phyloP scores from a whole-genome alignment of 352 stramenopile species.

The Globisporangium paddicum region DNA sequence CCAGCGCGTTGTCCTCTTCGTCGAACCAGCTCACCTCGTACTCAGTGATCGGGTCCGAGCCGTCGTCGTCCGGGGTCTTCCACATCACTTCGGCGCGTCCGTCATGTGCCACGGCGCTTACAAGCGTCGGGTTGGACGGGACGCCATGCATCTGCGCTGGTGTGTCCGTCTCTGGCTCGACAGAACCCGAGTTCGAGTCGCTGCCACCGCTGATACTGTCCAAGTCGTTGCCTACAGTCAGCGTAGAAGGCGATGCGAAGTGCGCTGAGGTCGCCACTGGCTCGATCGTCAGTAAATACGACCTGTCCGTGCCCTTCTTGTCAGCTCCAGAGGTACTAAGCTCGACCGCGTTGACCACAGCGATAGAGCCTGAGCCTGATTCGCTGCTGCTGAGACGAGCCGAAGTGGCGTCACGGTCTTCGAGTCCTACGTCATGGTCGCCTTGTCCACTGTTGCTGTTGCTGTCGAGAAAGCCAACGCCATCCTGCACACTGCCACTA shows the following conservation, averaged over 20 bases:
- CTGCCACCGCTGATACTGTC: neutral
- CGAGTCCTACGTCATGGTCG: neutral
- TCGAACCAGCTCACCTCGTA: constrained; percentile 68
- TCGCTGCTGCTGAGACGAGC: neutral
- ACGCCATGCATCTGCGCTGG: constrained; percentile 43
- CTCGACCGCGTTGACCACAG: neutral
- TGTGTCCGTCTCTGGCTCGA: neutral
- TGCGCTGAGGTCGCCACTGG: neutral
- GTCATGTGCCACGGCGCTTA: constrained; percentile 48
- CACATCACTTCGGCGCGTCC: constrained; percentile 53
- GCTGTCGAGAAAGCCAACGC: neutral
- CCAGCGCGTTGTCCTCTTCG: constrained; percentile 34
- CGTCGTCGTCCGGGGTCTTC: constrained; percentile 60
- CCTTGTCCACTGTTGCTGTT: neutral
- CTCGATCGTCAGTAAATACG: neutral
- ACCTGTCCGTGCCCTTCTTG: neutral
- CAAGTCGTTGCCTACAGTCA: neutral
- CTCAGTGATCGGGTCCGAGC: constrained; percentile 43
- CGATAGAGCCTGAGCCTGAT: neutral
- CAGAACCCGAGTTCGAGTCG: neutral
- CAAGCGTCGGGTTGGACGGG: constrained; percentile 55
- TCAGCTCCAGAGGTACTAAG: neutral
- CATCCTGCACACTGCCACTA: neutral
- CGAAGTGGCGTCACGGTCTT: neutral
- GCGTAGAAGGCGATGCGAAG: neutral